Conservation (phyloP, 441 rosid genomes). For the Capsella rubella region DNA sequence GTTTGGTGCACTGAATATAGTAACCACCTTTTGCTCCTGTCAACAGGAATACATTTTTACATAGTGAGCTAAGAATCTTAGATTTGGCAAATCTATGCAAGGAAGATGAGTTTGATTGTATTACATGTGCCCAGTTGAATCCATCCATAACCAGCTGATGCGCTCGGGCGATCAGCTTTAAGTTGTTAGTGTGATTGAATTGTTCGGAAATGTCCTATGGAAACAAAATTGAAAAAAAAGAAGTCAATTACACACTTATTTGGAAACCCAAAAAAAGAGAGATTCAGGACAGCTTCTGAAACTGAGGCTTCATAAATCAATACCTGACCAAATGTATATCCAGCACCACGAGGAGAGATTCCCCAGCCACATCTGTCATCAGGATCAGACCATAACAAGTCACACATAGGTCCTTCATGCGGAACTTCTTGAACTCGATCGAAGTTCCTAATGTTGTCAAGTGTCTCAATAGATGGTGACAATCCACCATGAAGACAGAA, state of each 20-base stretch:
- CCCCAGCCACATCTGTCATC: conserved; percentile 85
- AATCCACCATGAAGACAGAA: conserved; percentile 83
- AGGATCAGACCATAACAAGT: conserved; percentile 80
- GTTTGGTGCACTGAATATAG: conserved; percentile 76
- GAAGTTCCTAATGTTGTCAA: conserved; percentile 75
- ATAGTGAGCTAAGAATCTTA: conserved; percentile 24
- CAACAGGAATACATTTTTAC: conserved; percentile 25
- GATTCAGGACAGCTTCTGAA: conserved; percentile 24
- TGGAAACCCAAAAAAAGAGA: background rate
- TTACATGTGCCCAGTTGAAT: conserved; percentile 81
- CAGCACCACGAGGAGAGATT: conserved; percentile 81
- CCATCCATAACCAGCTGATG: conserved; percentile 92
- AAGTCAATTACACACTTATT: background rate
- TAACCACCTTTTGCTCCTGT: conserved; percentile 84
- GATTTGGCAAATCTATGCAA: conserved; percentile 28
- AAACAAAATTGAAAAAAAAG: conserved; percentile 25
- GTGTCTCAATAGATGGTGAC: conserved; percentile 84
- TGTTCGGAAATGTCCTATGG: conserved; percentile 80
- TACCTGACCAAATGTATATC: conserved; percentile 83
- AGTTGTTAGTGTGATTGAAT: conserved; percentile 68
- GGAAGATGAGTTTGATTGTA: conserved; percentile 27
- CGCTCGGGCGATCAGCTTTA: conserved; percentile 77
- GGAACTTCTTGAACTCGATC: conserved; percentile 84
- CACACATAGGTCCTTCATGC: conserved; percentile 85
- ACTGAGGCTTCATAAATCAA: conserved; percentile 1